These are phyloP conservation scores for Inga laurina DNA, from an alignment of 306 rosid genomes.

Conservation along the genomic window DNA sequence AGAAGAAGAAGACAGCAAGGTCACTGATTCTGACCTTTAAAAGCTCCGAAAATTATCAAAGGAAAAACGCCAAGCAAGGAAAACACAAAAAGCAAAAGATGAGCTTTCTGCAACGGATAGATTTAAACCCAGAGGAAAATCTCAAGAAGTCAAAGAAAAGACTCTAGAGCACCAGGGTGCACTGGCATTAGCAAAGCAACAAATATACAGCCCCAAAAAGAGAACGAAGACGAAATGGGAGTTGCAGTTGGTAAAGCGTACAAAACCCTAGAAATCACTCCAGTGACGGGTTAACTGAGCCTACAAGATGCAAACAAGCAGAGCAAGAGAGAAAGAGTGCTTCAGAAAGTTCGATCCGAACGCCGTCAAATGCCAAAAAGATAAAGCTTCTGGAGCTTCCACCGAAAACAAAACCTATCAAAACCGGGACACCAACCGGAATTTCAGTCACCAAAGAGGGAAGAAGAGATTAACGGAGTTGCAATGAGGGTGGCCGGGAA, in stretches of 20 bases:
- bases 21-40: conserved; percentile 13
- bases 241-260: conserved; percentile 11
- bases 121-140: conserved; percentile 28
- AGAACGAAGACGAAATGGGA: background rate
- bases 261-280: conserved; percentile 44
- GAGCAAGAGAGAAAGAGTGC: conserved; percentile 17
- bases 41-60: background rate
- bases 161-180: background rate
- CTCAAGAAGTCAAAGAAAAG: conserved; percentile 8
- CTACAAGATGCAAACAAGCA: conserved; percentile 17
- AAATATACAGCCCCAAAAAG: conserved; percentile 13
- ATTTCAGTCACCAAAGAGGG: background rate
- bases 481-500: conserved; percentile 15
- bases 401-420: background rate
- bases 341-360: conserved; percentile 29
- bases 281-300: background rate
- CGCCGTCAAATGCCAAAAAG: conserved; percentile 29
- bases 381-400: background rate
- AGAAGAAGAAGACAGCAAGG: background rate
- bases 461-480: background rate
- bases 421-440: background rate
- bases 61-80: background rate
- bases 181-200: conserved; percentile 23
- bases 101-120: conserved; percentile 46
- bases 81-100: background rate